These are phyloP conservation scores for Debaryomycetaceae sp. DNA, from an alignment of 1,139 yeast genomes.

Conservation along the genomic window DNA sequence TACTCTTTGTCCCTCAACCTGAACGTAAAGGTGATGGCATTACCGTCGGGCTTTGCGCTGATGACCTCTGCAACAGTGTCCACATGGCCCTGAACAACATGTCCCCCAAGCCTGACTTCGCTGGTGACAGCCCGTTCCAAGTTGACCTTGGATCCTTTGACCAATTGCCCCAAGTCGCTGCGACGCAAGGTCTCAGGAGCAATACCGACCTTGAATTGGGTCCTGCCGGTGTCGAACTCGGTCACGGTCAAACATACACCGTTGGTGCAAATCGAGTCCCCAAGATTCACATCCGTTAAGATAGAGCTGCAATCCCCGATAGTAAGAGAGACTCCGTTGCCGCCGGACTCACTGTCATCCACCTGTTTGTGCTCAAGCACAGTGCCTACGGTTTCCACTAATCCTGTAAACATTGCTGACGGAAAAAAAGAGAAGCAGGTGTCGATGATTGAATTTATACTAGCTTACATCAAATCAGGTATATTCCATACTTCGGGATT, in stretches of 20 bases:
- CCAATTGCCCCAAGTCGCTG: constrained; percentile 66
- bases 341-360: constrained; percentile 63
- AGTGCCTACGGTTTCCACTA: constrained; percentile 78
- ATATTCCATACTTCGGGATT: not conserved
- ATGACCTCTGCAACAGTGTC: constrained; percentile 80
- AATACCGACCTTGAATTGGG: constrained; percentile 78
- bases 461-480: not conserved
- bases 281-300: constrained; percentile 77
- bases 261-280: constrained; percentile 88
- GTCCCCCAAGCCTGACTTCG: constrained; percentile 93
- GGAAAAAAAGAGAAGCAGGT: not conserved
- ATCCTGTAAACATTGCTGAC: constrained; percentile 80
- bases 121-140: constrained; percentile 84
- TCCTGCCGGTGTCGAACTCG: constrained; percentile 51
- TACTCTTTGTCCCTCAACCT: constrained; percentile 61
- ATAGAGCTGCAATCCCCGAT: constrained; percentile 63
- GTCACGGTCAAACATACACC: constrained; percentile 96
- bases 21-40: constrained; percentile 76
- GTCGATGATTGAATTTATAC: not conserved
- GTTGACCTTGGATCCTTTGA: constrained; percentile 63
- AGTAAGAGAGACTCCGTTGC: constrained; percentile 72
- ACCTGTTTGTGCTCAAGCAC: constrained; percentile 45
- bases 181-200: constrained; percentile 90
- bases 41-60: constrained; percentile 58
- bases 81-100: constrained; percentile 95